These are phyloP conservation scores for Casuarina cunninghamiana DNA, from an alignment of 306 rosid species.

Conservation along the genomic window DNA sequence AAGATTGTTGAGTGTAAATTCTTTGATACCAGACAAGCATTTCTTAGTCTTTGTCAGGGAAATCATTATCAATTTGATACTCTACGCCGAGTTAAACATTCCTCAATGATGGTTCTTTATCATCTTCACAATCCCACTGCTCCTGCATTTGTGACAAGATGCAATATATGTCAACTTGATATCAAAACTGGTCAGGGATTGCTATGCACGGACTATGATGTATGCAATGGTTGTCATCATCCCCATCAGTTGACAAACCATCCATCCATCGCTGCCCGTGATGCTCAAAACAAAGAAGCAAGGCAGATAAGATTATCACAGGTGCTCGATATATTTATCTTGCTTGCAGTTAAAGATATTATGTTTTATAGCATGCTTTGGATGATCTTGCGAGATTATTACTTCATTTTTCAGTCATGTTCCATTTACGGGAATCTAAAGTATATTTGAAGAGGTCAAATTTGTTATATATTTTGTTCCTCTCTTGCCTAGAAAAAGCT, in stretches of 20 bases:
- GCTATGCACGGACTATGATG: conserved; percentile 96
- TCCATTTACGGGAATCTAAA: background rate
- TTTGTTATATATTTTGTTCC: background rate
- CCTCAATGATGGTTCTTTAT: conserved; percentile 98
- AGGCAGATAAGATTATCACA: conserved; percentile 78
- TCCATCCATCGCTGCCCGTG: conserved; percentile 90
- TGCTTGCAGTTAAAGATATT: background rate
- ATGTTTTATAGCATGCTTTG: background rate
- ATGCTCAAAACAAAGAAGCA: conserved; percentile 97
- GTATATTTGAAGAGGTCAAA: background rate
- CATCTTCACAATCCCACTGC: conserved; percentile 99
- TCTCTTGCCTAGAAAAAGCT: background rate
- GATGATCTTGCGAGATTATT: background rate
- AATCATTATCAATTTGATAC: conserved; percentile 98
- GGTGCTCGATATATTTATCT: conserved; percentile 44
- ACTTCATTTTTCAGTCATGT: background rate
- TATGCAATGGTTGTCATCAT: conserved; percentile 92
- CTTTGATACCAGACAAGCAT: conserved; percentile 98
- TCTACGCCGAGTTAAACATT: conserved; percentile 94
- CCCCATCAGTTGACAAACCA: conserved; percentile 93
- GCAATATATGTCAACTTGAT: conserved; percentile 79
- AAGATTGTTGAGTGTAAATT: conserved; percentile 98
- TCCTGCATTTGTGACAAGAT: conserved; percentile 82
- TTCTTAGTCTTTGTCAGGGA: conserved; percentile 98
- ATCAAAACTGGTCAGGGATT: conserved; percentile 98